Evolutionary conservation across 225 moss, liverwort and hornwort species (phyloP).

Genomic region (Pseudisothecium myosuroides): DNA sequence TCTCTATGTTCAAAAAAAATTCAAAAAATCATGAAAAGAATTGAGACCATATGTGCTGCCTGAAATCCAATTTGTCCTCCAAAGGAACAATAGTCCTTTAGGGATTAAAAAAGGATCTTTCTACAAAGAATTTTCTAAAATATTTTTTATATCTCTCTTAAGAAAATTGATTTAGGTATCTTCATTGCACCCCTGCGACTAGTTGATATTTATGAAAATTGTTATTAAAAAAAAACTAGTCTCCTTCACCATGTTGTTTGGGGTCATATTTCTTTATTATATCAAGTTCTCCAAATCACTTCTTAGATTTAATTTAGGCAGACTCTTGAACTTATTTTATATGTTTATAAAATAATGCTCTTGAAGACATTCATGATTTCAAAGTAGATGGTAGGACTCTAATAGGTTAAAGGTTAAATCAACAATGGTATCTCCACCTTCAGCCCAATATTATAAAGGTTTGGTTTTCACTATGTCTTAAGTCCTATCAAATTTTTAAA

Average conservation of each 20-base stretch:
- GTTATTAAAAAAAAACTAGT: background rate
- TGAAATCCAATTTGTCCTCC: too few species aligned
- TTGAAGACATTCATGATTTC: background rate
- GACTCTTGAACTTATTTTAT: background rate
- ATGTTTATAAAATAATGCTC: background rate
- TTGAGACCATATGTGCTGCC: too few species aligned
- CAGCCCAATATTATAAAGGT: background rate
- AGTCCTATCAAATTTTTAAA: background rate
- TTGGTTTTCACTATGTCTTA: rapidly evolving
- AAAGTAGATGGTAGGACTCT: background rate
- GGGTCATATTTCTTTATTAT: background rate
- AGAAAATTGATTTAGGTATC: too few species aligned
- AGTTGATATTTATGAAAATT: too few species aligned
- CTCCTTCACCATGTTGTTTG: background rate
- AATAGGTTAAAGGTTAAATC: background rate
- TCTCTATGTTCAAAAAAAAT: too few species aligned
- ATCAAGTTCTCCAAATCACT: background rate
- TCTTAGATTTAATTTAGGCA: background rate
- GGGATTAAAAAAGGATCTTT: too few species aligned
- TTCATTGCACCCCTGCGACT: too few species aligned
- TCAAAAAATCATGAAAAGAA: too few species aligned
- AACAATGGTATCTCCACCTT: background rate
- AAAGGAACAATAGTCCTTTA: too few species aligned
- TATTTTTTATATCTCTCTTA: too few species aligned
- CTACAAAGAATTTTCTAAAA: too few species aligned